These are phyloP conservation scores for Nitzschia sp. DNA, from an alignment of 108 stramenopile genomes.

Conservation along the genomic window DNA sequence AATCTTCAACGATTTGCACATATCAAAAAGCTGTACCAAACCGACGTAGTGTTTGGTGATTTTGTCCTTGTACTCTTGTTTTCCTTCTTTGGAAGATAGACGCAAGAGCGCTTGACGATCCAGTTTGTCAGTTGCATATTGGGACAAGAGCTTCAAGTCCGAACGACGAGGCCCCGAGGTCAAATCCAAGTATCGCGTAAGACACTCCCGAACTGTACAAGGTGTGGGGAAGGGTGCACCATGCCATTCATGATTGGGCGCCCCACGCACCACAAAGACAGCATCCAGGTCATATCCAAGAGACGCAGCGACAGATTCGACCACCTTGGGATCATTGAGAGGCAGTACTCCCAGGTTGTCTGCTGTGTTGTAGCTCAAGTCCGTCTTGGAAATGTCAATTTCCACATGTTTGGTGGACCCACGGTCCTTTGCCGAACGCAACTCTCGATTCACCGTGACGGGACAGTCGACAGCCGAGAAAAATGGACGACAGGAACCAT, in stretches of 20 bases:
- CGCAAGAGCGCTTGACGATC: constrained; percentile 75
- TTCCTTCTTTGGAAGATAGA: constrained; percentile 84
- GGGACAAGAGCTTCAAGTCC: constrained; percentile 83
- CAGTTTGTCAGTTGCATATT: constrained; percentile 71
- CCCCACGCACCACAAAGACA: constrained; percentile 46
- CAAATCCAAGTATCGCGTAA: constrained; percentile 89
- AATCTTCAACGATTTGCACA: constrained; percentile 77
- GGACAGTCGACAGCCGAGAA: constrained; percentile 74
- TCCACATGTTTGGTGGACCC: constrained; percentile 95
- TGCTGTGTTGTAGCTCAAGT: constrained; percentile 84
- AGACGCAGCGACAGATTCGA: constrained; percentile 73
- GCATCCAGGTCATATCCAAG: constrained; percentile 61
- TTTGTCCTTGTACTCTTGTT: constrained; percentile 75
- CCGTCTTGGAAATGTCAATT: constrained; percentile 75
- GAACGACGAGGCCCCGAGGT: constrained; percentile 81
- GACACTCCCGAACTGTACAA: constrained; percentile 83
- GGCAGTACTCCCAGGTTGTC: constrained; percentile 96
- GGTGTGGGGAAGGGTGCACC: constrained; percentile 91
- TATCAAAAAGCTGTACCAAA: constrained; percentile 59
- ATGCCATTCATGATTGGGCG: constrained; percentile 61
- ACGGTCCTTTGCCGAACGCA: constrained; percentile 64
- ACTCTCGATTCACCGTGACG: constrained; percentile 67
- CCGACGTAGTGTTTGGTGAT: constrained; percentile 66
- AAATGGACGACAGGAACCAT: constrained; percentile 76
- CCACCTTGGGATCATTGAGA: constrained; percentile 60